phyloP scores from a whole-genome alignment of 768 basidiomycete genomes.

The Cubamyces lactineus region DNA sequence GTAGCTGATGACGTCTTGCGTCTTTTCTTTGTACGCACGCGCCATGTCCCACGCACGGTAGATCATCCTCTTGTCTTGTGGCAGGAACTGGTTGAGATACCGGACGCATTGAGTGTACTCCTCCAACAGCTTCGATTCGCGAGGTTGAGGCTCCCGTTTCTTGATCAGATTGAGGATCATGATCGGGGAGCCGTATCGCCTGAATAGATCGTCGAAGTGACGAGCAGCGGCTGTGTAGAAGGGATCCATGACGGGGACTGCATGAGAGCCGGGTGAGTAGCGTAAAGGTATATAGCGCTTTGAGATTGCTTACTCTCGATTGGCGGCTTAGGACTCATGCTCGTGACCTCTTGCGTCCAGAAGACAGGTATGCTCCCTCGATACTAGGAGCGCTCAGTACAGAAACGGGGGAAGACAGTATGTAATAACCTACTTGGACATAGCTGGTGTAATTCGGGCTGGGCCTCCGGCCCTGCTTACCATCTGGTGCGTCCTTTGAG shows the following conservation, averaged over 20 bases:
- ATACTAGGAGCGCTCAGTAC: slow-evolving; percentile 52
- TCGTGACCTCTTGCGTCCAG: slow-evolving; percentile 93
- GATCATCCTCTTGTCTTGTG: slow-evolving; percentile 80
- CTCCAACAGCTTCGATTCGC: slow-evolving; percentile 87
- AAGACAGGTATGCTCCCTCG: slow-evolving; percentile 94
- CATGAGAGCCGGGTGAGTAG: neutral
- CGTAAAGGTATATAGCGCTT: too few relatives aligned
- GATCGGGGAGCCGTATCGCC: slow-evolving; percentile 87
- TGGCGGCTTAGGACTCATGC: slow-evolving; percentile 91
- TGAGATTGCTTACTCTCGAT: slow-evolving; percentile 89
- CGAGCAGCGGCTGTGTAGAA: slow-evolving; percentile 91
- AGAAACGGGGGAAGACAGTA: neutral
- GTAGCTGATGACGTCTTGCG: slow-evolving; percentile 93
- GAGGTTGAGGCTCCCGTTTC: slow-evolving; percentile 70
- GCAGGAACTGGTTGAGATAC: slow-evolving; percentile 95
- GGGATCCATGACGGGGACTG: slow-evolving; percentile 73
- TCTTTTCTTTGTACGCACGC: slow-evolving; percentile 92
- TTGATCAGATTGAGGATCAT: slow-evolving; percentile 96
- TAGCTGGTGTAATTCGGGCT: slow-evolving; percentile 93
- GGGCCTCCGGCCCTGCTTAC: slow-evolving; percentile 47
- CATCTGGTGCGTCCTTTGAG: slow-evolving; percentile 37
- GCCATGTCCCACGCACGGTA: slow-evolving; percentile 98
- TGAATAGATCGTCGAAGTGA: slow-evolving; percentile 91
- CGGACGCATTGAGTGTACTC: slow-evolving; percentile 92
- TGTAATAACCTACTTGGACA: slow-evolving; percentile 66